Conservation (phyloP, 2,329 filamentous ascomycete species). For the Claviceps africana region DNA sequence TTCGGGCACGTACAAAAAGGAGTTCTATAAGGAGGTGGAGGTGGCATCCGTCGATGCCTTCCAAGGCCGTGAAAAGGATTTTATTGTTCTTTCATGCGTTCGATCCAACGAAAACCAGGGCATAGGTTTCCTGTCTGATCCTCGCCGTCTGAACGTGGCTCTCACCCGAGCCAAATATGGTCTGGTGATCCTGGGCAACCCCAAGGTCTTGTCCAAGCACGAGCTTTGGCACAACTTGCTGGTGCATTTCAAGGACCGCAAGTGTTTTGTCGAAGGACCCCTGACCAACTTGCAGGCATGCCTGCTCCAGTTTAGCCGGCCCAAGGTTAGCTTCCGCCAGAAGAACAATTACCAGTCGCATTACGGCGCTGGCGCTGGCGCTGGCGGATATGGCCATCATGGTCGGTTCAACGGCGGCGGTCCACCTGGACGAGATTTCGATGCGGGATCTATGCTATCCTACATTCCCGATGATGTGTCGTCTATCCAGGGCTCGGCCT, state of each 20-base stretch:
- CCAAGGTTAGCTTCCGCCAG: conserved; percentile 84
- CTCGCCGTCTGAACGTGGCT: conserved; percentile 91
- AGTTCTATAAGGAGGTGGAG: conserved; percentile 96
- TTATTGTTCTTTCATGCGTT: conserved; percentile 94
- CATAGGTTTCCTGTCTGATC: conserved; percentile 96
- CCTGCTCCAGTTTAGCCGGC: conserved; percentile 84
- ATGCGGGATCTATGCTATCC: conserved; percentile 79
- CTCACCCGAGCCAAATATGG: conserved; percentile 95
- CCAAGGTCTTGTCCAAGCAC: conserved; percentile 94
- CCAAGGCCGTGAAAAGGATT: conserved; percentile 97
- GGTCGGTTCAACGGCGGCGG: conserved; percentile 27
- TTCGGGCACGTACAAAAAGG: conserved; percentile 93
- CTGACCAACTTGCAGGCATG: conserved; percentile 93
- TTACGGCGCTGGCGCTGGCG: conserved; percentile 37
- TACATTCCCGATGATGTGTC: conserved; percentile 97
- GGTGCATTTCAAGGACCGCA: conserved; percentile 90
- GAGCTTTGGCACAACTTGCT: conserved; percentile 94
- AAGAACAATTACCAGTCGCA: conserved; percentile 65
- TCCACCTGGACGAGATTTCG: conserved; percentile 40
- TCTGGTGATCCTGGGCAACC: conserved; percentile 90
- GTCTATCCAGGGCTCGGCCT: conserved; percentile 81
- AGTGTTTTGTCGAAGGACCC: conserved; percentile 90
- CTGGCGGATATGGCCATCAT: conserved; percentile 23
- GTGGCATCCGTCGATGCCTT: conserved; percentile 97
- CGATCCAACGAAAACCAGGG: conserved; percentile 98